These are phyloP conservation scores for Cicer chorassanicum DNA, from an alignment of 306 rosid species.

Conservation along the genomic window DNA sequence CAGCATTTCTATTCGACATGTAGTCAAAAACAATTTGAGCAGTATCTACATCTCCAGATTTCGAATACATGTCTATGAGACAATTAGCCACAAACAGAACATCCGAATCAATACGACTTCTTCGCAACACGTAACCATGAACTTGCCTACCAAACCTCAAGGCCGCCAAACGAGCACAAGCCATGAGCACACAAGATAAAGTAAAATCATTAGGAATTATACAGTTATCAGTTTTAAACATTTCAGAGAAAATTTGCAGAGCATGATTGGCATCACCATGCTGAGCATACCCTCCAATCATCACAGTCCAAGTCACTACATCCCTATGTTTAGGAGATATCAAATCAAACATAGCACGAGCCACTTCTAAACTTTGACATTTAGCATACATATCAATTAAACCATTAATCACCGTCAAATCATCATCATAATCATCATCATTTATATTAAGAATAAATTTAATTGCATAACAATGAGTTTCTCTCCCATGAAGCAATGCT, in stretches of 20 bases:
- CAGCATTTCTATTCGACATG: constrained; percentile 61
- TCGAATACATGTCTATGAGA: constrained; percentile 86
- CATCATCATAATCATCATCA: constrained; percentile 55
- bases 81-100: constrained; percentile 72
- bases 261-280: constrained; percentile 86
- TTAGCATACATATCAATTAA: constrained; percentile 91
- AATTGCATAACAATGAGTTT: constrained; percentile 74
- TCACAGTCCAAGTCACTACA: constrained; percentile 89
- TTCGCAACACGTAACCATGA: constrained; percentile 71
- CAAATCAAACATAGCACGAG: constrained; percentile 63
- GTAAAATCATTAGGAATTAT: constrained; percentile 83
- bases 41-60: constrained; percentile 78
- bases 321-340: constrained; percentile 55
- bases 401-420: constrained; percentile 76
- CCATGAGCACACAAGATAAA: constrained; percentile 79
- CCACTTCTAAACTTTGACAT: constrained; percentile 59
- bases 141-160: constrained; percentile 71
- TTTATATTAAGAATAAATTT: constrained; percentile 57
- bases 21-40: constrained; percentile 70
- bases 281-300: constrained; percentile 94
- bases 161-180: constrained; percentile 83
- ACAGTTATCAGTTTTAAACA: constrained; percentile 55
- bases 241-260: constrained; percentile 66
- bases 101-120: constrained; percentile 55
- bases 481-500: constrained; percentile 72